Conservation (phyloP, 371 early-diverging fungal species). For the Sporodiniella umbellata region DNA sequence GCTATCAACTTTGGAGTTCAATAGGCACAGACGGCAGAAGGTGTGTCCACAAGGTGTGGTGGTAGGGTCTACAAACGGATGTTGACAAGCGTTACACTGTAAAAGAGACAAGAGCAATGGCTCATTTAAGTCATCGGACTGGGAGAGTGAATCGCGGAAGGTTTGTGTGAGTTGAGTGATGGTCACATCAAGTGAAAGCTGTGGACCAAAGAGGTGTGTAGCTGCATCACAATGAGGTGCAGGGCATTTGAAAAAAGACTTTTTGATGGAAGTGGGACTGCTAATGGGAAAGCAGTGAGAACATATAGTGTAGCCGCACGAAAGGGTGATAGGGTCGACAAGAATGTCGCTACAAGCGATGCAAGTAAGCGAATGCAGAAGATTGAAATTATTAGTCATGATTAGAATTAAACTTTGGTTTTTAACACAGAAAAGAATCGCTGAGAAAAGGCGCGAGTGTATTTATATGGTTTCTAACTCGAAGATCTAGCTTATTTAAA, state of each 20-base stretch:
- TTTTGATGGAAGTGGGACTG: constrained; percentile 10
- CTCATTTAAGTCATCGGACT: background rate
- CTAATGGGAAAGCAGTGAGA: constrained; percentile 16
- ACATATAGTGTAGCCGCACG: constrained; percentile 27
- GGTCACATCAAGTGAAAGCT: constrained; percentile 10
- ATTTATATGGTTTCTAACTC: constrained; percentile 12
- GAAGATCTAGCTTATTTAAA: no score
- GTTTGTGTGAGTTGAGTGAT: constrained; percentile 8
- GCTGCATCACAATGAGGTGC: constrained; percentile 16
- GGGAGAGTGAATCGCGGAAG: constrained; percentile 9
- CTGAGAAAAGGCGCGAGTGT: background rate
- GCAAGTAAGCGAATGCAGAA: constrained; percentile 20
- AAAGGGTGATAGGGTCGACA: constrained; percentile 22
- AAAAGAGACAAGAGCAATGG: constrained; percentile 2
- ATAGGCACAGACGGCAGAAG: constrained; percentile 21
- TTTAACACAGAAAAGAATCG: constrained; percentile 1
- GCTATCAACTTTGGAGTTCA: constrained; percentile 11
- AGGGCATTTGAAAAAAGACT: constrained; percentile 22
- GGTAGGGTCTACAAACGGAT: constrained; percentile 9
- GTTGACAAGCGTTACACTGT: constrained; percentile 2
- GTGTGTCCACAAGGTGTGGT: constrained; percentile 28
- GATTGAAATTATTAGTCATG: constrained; percentile 14
- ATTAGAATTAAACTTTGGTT: background rate
- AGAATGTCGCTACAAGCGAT: constrained; percentile 18
- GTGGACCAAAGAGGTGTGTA: constrained; percentile 26